These are phyloP conservation scores for Populus ilicifolia DNA, from an alignment of 345 rosid species.

Conservation along the genomic window DNA sequence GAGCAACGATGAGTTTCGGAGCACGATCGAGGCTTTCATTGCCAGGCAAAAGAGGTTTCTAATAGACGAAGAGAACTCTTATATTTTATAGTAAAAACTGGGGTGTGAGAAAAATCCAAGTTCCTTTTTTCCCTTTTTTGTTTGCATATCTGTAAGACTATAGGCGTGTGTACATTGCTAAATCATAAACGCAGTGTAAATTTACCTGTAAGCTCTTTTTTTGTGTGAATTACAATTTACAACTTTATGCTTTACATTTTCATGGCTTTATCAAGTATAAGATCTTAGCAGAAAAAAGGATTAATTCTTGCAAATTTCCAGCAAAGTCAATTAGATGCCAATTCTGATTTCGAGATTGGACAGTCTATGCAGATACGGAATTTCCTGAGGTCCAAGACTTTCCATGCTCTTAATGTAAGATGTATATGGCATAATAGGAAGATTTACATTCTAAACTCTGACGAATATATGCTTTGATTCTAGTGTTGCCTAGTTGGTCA, in stretches of 20 bases:
- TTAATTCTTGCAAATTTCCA: background rate
- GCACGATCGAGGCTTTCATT: conserved; percentile 65
- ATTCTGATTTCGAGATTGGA: background rate
- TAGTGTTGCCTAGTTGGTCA: background rate
- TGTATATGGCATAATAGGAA: background rate
- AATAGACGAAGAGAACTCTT: conserved; percentile 53
- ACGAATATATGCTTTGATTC: background rate
- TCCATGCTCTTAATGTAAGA: background rate
- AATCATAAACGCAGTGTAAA: conserved; percentile 14
- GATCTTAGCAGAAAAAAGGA: background rate
- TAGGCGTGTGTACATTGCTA: conserved; percentile 17
- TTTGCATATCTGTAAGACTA: background rate
- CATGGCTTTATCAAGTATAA: background rate
- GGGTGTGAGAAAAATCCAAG: background rate
- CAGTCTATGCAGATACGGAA: background rate
- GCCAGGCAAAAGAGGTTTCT: conserved; percentile 71
- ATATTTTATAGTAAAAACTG: conserved; percentile 1
- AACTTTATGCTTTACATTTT: background rate
- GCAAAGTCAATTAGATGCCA: background rate
- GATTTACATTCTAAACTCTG: conserved; percentile 18
- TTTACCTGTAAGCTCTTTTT: background rate
- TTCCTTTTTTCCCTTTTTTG: no score
- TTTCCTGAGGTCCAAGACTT: background rate
- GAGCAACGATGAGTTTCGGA: conserved; percentile 74
- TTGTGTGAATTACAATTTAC: background rate